Evolutionary conservation across 1,284 basidiomycete genomes (phyloP).

Genomic region (Heterobasidion occidentale): DNA sequence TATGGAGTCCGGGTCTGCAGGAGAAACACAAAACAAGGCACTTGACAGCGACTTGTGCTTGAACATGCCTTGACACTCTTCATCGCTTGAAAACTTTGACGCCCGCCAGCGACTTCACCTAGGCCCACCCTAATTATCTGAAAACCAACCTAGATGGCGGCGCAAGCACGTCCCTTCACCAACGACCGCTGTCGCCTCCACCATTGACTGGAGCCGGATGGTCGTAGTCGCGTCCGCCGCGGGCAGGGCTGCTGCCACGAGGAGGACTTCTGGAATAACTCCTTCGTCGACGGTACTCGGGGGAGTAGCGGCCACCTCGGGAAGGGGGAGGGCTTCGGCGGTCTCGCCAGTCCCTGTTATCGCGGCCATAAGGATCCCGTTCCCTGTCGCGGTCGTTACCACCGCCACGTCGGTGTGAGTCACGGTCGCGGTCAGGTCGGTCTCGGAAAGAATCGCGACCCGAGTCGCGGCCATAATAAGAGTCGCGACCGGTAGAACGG

Average conservation of each 20-base stretch:
- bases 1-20: conserved; percentile 18
- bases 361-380: conserved; percentile 30
- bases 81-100: conserved; percentile 20
- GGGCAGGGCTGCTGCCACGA: conserved; percentile 62
- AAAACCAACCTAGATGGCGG: neutral
- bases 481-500: conserved; percentile 60
- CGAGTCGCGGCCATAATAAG: conserved; percentile 33
- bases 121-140: conserved; percentile 11
- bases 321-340: conserved; percentile 61
- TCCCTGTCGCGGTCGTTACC: conserved; percentile 46
- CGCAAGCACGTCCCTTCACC: conserved; percentile 4
- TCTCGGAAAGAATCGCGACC: conserved; percentile 28
- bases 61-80: conserved; percentile 16
- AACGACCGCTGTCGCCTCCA: conserved; percentile 1
- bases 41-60: conserved; percentile 21
- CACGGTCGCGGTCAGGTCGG: conserved; percentile 34
- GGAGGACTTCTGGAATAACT: conserved; percentile 77
- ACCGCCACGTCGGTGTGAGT: conserved; percentile 35
- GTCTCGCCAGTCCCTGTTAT: conserved; percentile 40
- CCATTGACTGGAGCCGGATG: conserved; percentile 3
- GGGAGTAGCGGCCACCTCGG: conserved; percentile 55
- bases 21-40: conserved; percentile 18
- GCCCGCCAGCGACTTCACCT: conserved; percentile 19
- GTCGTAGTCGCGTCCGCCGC: conserved; percentile 44
- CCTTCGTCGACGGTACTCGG: conserved; percentile 63